Evolutionary conservation across 495 filamentous ascomycete species (phyloP).

Genomic region (Pseudotulostoma volvatum): DNA sequence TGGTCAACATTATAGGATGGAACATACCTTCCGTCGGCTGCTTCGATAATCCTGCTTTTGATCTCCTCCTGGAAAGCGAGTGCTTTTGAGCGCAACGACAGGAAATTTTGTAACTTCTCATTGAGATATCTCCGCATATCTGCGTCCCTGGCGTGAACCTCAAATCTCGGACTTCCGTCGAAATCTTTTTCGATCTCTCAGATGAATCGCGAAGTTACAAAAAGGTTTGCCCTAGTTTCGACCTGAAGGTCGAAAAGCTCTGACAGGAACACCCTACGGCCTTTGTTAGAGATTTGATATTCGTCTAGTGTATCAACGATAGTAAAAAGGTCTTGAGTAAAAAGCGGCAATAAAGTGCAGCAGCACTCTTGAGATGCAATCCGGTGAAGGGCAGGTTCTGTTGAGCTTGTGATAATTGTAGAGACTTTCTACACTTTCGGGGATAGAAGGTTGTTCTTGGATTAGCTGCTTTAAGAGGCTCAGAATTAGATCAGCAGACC

Average conservation of each 20-base stretch:
- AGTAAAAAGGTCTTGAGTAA: slow-evolving; percentile 12
- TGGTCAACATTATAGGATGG: not conserved
- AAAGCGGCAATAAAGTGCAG: not conserved
- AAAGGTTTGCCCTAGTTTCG: slow-evolving; percentile 10
- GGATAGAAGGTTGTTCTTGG: slow-evolving; percentile 2
- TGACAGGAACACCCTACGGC: slow-evolving; percentile 10
- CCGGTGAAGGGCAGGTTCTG: not conserved
- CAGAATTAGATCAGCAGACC: slow-evolving; percentile 5
- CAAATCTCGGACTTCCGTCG: slow-evolving; percentile 10
- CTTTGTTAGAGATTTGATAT: slow-evolving; percentile 8
- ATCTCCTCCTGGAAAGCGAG: slow-evolving; percentile 11
- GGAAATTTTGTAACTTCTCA: slow-evolving; percentile 13
- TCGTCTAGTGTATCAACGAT: slow-evolving; percentile 31
- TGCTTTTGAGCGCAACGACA: slow-evolving; percentile 1
- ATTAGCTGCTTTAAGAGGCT: slow-evolving; percentile 18
- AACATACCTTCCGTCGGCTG: slow-evolving; percentile 13
- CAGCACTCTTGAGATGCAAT: slow-evolving; percentile 2
- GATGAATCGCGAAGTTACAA: slow-evolving; percentile 19
- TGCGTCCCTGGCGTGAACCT: slow-evolving; percentile 15
- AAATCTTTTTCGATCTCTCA: slow-evolving; percentile 15
- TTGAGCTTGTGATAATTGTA: not conserved
- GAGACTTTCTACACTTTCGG: no score
- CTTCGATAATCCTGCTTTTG: slow-evolving; percentile 9
- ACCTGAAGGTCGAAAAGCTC: slow-evolving; percentile 15
- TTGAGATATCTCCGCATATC: slow-evolving; percentile 19